Percentiles rank a stretch among this genome's conserved stretches.
Evolutionary conservation across 371 early-diverging fungal species (phyloP).

Genomic region (Lichtheimia ornata): DNA sequence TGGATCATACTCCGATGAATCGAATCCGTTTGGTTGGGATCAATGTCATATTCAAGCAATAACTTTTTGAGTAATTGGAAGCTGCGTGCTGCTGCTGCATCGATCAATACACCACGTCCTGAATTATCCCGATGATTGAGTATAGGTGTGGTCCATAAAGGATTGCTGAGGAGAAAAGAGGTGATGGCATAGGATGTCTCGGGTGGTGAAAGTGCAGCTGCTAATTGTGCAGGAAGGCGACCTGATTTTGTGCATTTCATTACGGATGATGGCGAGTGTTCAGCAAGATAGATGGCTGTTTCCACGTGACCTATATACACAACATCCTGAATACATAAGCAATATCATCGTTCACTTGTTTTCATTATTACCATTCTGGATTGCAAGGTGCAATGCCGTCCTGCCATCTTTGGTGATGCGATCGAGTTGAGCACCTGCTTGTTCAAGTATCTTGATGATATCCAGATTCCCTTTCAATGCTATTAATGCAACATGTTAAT

Average conservation of each 20-base stretch:
- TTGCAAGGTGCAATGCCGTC: slow-evolving; percentile 55
- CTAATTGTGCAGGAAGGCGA: slow-evolving; percentile 47
- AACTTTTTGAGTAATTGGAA: slow-evolving; percentile 28
- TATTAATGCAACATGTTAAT: slow-evolving; percentile 5
- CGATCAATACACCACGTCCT: slow-evolving; percentile 43
- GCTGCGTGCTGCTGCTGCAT: slow-evolving; percentile 45
- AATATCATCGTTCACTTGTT: neutral
- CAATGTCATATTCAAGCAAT: slow-evolving; percentile 27
- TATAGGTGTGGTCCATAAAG: slow-evolving; percentile 3
- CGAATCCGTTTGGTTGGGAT: slow-evolving; percentile 41
- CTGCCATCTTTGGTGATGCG: slow-evolving; percentile 45
- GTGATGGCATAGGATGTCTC: slow-evolving; percentile 23
- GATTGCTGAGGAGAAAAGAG: slow-evolving; percentile 26
- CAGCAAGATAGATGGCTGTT: slow-evolving; percentile 34
- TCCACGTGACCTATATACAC: slow-evolving; percentile 35
- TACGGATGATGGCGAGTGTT: slow-evolving; percentile 34
- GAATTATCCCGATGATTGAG: slow-evolving; percentile 44
- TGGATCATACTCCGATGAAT: slow-evolving; percentile 49
- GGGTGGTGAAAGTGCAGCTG: slow-evolving; percentile 27
- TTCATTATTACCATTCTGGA: slow-evolving; percentile 39
- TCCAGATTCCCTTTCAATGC: slow-evolving; percentile 47
- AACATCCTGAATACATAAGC: neutral
- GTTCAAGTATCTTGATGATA: slow-evolving; percentile 33
- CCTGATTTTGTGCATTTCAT: slow-evolving; percentile 44
- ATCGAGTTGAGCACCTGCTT: slow-evolving; percentile 32